Percentiles rank a stretch among this genome's conserved stretches.
Conservation (phyloP, 2,329 filamentous ascomycete species). For the Aspergillus novoparasiticus region DNA sequence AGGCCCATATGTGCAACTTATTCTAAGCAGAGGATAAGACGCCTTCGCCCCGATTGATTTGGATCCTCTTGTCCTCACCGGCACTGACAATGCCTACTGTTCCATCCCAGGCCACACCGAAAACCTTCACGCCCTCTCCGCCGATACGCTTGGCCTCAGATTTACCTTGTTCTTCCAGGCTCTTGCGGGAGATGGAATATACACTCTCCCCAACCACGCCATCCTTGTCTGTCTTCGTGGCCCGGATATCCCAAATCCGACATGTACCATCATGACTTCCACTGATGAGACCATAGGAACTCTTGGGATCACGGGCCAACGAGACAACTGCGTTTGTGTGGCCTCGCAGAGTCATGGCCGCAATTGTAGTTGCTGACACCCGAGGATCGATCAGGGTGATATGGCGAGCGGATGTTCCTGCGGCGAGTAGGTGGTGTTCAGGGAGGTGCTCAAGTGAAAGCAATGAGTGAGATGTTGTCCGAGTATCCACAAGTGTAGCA, state of each 20-base stretch:
- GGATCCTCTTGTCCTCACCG: constrained; percentile 91
- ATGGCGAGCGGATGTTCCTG: constrained; percentile 81
- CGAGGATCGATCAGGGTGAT: constrained; percentile 93
- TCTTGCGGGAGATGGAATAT: constrained; percentile 78
- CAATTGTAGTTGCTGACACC: constrained; percentile 71
- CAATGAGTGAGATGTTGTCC: constrained; percentile 81
- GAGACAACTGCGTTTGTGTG: constrained; percentile 74
- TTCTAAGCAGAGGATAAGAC: constrained; percentile 38
- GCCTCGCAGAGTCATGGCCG: constrained; percentile 87
- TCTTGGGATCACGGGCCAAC: constrained; percentile 64
- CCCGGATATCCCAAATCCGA: constrained; percentile 87
- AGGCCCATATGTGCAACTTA: constrained; percentile 31
- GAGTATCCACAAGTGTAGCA: constrained; percentile 72
- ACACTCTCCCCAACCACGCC: constrained; percentile 69
- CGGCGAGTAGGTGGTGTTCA: constrained; percentile 64
- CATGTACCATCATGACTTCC: constrained; percentile 92
- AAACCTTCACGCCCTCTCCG: constrained; percentile 87
- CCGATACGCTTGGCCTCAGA: constrained; percentile 61
- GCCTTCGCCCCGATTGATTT: constrained; percentile 75
- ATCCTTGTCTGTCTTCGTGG: constrained; percentile 61
- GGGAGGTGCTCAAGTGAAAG: constrained; percentile 76
- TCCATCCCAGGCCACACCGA: constrained; percentile 83
- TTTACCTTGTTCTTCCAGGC: constrained; percentile 64
- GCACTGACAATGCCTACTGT: constrained; percentile 86
- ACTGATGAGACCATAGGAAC: constrained; percentile 80